phyloP scores from a whole-genome alignment of 345 rosid species.

The Ceriops tagal region DNA sequence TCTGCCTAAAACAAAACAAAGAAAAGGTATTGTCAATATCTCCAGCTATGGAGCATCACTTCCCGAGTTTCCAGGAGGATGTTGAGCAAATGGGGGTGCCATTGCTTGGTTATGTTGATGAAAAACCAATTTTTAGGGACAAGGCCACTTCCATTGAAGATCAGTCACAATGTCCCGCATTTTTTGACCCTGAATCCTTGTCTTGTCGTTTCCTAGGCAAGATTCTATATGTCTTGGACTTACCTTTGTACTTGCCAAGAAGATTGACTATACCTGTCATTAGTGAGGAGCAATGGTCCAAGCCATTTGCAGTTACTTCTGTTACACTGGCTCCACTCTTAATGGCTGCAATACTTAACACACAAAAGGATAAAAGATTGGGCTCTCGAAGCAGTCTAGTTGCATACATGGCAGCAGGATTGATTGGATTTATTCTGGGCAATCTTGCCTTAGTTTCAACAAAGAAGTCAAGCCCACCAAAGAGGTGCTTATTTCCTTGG shows the following conservation, averaged over 20 bases:
- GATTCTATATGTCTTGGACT: constrained; percentile 45
- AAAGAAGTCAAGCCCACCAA: constrained; percentile 57
- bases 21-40: constrained; percentile 2
- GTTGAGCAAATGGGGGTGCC: constrained; percentile 40
- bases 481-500: constrained; percentile 60
- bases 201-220: constrained; percentile 21
- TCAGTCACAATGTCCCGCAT: constrained; percentile 3
- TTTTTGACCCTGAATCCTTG: constrained; percentile 27
- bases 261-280: constrained; percentile 75
- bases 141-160: constrained; percentile 19
- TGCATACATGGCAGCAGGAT: constrained; percentile 44
- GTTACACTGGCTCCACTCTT: constrained; percentile 67
- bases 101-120: constrained; percentile 47
- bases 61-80: constrained; percentile 13
- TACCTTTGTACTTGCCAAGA: constrained; percentile 79
- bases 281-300: constrained; percentile 72
- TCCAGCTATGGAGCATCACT: constrained; percentile 6
- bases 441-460: constrained; percentile 57
- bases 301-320: constrained; percentile 60
- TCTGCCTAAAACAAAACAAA: constrained; percentile 14
- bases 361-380: constrained; percentile 30
- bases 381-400: constrained; percentile 38
- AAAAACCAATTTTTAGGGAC: constrained; percentile 22
- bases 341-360: constrained; percentile 50
- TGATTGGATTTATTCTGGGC: constrained; percentile 56